A percentile compares a stretch with the other conserved stretches of the same genome.
Evolutionary conservation across 169 alveolate species (phyloP).

Genomic region (Plasmodium sp.): DNA sequence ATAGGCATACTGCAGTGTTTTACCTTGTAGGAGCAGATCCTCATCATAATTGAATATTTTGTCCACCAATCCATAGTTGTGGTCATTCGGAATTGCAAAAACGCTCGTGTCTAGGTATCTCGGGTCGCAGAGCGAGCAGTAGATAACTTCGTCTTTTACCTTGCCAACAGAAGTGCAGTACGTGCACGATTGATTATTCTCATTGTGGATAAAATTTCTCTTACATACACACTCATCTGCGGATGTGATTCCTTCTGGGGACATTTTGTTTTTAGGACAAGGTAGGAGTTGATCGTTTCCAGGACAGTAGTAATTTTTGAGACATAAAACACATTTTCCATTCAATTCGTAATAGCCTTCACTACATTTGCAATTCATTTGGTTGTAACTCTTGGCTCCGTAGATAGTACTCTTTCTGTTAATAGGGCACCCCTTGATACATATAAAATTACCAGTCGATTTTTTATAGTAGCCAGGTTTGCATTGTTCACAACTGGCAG

Average conservation of each 20-base stretch:
- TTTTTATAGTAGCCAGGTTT: slow-evolving; percentile 77
- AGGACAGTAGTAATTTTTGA: slow-evolving; percentile 71
- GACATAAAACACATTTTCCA: slow-evolving; percentile 77
- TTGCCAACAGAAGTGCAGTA: slow-evolving; percentile 68
- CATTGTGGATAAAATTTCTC: slow-evolving; percentile 42
- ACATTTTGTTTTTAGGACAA: slow-evolving; percentile 25
- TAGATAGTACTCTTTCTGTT: slow-evolving; percentile 21
- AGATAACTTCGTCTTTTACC: slow-evolving; percentile 24
- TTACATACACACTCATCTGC: slow-evolving; percentile 28
- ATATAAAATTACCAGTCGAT: slow-evolving; percentile 70
- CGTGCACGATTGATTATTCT: slow-evolving; percentile 12
- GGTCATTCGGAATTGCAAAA: slow-evolving; percentile 9
- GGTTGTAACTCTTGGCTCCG: slow-evolving; percentile 72
- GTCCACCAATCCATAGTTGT: slow-evolving; percentile 62
- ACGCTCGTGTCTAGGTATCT: slow-evolving; percentile 11
- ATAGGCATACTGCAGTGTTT: slow-evolving; percentile 28
- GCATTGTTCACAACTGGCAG: slow-evolving; percentile 77
- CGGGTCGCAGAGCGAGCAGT: slow-evolving; percentile 52
- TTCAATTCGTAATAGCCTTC: slow-evolving; percentile 76
- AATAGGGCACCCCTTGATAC: slow-evolving; percentile 74
- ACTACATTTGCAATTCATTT: slow-evolving; percentile 77
- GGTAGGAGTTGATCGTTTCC: slow-evolving; percentile 17
- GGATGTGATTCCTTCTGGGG: slow-evolving; percentile 39
- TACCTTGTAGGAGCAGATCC: slow-evolving; percentile 20
- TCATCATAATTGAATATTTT: slow-evolving; percentile 24